Base-by-base conservation (phyloP, 805 yeast species). In the Barnettozyma vustinii region DNA sequence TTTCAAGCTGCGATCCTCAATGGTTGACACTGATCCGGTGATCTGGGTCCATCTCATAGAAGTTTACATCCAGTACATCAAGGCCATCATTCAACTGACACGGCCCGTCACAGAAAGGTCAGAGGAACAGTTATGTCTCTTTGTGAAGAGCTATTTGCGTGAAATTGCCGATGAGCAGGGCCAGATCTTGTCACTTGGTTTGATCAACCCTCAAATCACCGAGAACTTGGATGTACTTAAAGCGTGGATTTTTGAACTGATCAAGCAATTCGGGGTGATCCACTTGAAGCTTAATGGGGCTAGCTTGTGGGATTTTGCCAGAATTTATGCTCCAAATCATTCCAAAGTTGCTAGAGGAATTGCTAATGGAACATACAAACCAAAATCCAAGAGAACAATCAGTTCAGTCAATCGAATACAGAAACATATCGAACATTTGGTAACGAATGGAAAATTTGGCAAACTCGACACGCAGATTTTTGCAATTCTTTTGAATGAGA, bases 21-120 rank as follows among this genome's bases (percentile, higher is more conserved):
- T 86, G 60, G 82, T 84, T 7, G 94, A 86, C 59, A 85, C 80
- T 52, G 95, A 86, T 60, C 95, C 95, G 0, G 90, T 86, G 20
- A 86, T 86, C 9, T 86, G 92, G 90, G 84, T 77, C 4, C 89
- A 84, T 61, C 65, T 84, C 19, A 64, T 86, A 16, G 87, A 83
- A 55, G 77, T 78, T 3, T 86, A 84, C 63, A 78, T 84, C 47
- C 70, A 75, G 49, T 76, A 69, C 50, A 62, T 85, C 37, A 63
- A 77, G 32, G 55, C 59, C 2, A 54, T 62, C 13, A 63, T 69
- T 6, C 68, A 68, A 33, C 56, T 72, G 9, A 64, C 67, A 7
- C 50, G 58, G 13, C 69, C 67, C 40, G 63, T 85, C 9, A 68
- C 75, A n/a, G 70, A 74, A 9, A 73, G 76, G 47, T 76, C 85